Conservation (phyloP, 257 asterid genomes). For the Striga asiatica region DNA sequence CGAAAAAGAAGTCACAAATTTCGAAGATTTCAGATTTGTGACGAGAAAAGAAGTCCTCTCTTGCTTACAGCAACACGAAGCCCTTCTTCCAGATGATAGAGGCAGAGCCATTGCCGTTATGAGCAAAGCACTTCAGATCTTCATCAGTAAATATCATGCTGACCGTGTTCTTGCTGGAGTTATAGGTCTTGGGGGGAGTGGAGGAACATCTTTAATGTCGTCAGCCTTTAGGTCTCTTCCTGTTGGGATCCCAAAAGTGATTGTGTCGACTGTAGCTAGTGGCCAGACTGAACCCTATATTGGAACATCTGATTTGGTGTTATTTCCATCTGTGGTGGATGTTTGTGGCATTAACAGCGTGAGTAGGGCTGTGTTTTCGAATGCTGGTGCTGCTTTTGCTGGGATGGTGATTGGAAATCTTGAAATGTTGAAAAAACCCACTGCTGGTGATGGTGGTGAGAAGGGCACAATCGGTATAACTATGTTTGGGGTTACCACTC, state of each 20-base stretch:
- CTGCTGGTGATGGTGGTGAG: conserved; percentile 13
- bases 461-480: conserved; percentile 79
- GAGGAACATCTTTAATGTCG: conserved; percentile 84
- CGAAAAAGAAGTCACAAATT: conserved; percentile 26
- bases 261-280: conserved; percentile 87
- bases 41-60: conserved; percentile 59
- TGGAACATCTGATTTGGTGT: conserved; percentile 93
- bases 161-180: conserved; percentile 57
- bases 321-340: conserved; percentile 95
- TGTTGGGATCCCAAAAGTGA: conserved; percentile 69
- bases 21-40: conserved; percentile 55
- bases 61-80: conserved; percentile 21
- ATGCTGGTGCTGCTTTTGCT: conserved; percentile 80
- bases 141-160: conserved; percentile 35
- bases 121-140: conserved; percentile 48
- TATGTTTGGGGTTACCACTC: conserved; percentile 96
- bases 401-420: conserved; percentile 70
- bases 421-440: conserved; percentile 22
- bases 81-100: conserved; percentile 62
- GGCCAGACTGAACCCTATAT: conserved; percentile 84
- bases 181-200: conserved; percentile 91
- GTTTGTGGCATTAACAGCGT: conserved; percentile 86
- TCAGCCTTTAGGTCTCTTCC: conserved; percentile 82
- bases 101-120: conserved; percentile 62
- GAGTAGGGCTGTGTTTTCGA: conserved; percentile 59